Evolutionary conservation across 257 asterid species (phyloP).

Genomic region (Ilex aquifolium): DNA sequence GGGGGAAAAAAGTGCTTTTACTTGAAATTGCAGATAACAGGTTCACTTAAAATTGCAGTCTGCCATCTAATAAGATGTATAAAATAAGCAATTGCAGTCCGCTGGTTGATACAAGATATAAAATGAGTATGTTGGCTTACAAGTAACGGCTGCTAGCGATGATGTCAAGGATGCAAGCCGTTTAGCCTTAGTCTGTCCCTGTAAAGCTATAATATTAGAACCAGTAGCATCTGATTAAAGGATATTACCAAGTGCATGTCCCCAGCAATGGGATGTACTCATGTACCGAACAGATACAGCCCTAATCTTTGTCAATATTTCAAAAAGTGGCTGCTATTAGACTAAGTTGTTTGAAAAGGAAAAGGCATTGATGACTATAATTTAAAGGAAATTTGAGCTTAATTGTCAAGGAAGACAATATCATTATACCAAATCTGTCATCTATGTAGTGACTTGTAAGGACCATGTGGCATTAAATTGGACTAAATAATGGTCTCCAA

Average conservation of each 20-base stretch:
- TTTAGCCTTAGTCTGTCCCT: constrained; percentile 73
- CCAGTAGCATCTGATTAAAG: background rate
- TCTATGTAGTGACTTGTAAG: too few species aligned
- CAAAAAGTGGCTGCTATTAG: too few species aligned
- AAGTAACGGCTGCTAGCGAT: constrained; percentile 50
- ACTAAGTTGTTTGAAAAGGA: too few species aligned
- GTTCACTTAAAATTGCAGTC: constrained; percentile 11
- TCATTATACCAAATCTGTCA: too few species aligned
- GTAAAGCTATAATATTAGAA: constrained; percentile 22
- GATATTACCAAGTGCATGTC: background rate
- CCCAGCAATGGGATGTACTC: background rate
- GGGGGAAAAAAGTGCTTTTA: constrained; percentile 14
- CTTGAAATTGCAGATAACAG: constrained; percentile 13
- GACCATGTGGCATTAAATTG: too few species aligned
- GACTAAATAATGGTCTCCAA: too few species aligned
- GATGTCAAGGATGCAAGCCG: constrained; percentile 67
- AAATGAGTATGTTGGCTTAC: constrained; percentile 39
- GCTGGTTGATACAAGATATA: background rate
- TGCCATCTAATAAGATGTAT: background rate
- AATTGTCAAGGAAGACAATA: too few species aligned
- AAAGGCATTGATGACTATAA: too few species aligned
- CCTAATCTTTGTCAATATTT: too few species aligned
- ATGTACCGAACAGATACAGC: background rate
- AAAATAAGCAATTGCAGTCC: background rate
- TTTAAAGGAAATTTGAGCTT: too few species aligned